Conservation (phyloP, 1,139 yeast genomes). For the Geotrichum bryndzae region DNA sequence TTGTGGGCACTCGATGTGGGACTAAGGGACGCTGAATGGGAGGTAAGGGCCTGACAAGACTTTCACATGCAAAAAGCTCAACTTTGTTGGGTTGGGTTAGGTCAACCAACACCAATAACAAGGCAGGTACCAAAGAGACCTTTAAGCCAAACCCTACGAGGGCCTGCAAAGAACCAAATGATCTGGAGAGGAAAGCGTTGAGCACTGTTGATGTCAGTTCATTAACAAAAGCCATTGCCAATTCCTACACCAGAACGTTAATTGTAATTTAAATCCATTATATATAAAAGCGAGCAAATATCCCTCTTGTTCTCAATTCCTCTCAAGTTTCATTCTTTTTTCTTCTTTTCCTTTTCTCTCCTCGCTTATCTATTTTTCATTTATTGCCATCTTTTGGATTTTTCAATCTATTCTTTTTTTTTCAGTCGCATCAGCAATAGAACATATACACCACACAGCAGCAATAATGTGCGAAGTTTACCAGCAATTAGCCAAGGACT, state of each 20-base stretch:
- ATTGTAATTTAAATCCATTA: too few species aligned
- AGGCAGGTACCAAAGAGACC: not conserved
- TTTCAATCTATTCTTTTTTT: not conserved
- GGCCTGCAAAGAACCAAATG: not conserved
- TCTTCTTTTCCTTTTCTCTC: not conserved
- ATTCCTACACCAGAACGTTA: too few species aligned
- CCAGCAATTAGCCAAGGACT: slow-evolving; percentile 4
- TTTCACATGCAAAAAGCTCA: not conserved
- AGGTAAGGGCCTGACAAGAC: not conserved
- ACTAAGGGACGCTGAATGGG: too few species aligned
- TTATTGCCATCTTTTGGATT: not conserved
- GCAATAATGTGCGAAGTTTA: slow-evolving; percentile 6
- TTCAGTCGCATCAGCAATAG: not conserved
- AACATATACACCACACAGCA: not conserved
- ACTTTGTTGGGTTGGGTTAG: not conserved
- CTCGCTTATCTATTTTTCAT: not conserved
- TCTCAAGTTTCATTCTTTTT: not conserved
- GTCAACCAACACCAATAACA: not conserved
- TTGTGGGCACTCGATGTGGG: too few species aligned
- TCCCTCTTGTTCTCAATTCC: not conserved
- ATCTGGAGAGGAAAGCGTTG: not conserved
- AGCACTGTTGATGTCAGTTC: not conserved
- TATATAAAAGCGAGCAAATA: too few species aligned
- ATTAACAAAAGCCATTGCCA: not conserved
- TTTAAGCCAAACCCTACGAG: not conserved